phyloP scores from a whole-genome alignment of 2,329 filamentous ascomycete species.

The Fusarium sp. region DNA sequence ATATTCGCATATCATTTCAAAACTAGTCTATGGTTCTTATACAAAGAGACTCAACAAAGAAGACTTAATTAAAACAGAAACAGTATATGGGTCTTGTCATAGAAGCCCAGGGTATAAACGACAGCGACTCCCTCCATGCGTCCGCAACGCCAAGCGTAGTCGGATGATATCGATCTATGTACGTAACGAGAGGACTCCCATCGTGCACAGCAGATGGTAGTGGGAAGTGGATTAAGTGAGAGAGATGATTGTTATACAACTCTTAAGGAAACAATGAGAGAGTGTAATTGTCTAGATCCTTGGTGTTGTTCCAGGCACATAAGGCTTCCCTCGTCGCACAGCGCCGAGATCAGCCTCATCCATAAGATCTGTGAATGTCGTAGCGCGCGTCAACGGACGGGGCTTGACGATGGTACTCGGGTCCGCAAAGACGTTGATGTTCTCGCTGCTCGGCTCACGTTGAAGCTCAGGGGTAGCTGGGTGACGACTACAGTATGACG shows the following conservation, averaged over 20 bases:
- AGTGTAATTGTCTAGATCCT: conserved; percentile 46
- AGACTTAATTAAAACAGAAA: conserved; percentile 11
- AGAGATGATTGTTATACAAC: conserved; percentile 4
- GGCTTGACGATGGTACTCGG: conserved; percentile 57
- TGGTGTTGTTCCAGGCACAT: conserved; percentile 58
- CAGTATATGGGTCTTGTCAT: conserved; percentile 13
- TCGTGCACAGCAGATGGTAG: conserved; percentile 38
- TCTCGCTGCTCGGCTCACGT: conserved; percentile 63
- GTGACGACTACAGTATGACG: conserved; percentile 44
- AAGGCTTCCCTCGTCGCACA: conserved; percentile 60
- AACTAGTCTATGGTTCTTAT: conserved; percentile 31
- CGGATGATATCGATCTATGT: conserved; percentile 25
- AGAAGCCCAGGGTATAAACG: conserved; percentile 47
- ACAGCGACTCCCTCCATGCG: conserved; percentile 37
- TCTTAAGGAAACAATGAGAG: conserved; percentile 2
- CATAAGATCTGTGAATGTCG: conserved; percentile 70
- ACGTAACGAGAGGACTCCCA: conserved; percentile 25
- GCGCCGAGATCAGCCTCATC: conserved; percentile 61
- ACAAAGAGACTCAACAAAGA: conserved; percentile 20
- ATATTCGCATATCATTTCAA: conserved; percentile 46
- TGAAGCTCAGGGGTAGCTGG: conserved; percentile 55
- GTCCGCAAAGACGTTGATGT: conserved; percentile 69
- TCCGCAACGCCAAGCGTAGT: conserved; percentile 33
- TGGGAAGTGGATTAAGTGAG: conserved; percentile 15
- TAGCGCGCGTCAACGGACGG: conserved; percentile 53